These are phyloP conservation scores for Entoloma clypeatum DNA, from an alignment of 1,284 basidiomycete genomes.

Conservation along the genomic window DNA sequence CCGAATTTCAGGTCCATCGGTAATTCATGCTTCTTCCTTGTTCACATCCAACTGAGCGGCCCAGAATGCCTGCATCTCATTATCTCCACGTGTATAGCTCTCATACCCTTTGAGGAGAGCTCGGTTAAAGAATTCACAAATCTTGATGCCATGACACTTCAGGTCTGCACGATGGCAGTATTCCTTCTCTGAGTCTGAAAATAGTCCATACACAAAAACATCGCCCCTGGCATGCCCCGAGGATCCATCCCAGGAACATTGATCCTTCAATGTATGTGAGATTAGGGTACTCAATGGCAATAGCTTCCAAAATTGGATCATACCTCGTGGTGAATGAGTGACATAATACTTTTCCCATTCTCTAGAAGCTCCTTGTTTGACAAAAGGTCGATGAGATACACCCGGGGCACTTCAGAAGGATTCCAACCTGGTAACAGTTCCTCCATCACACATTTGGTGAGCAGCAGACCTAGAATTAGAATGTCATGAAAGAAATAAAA, in stretches of 20 bases:
- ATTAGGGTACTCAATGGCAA: too few relatives aligned
- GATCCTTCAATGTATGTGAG: too few relatives aligned
- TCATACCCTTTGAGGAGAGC: background rate
- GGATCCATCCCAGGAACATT: slow-evolving; percentile 4
- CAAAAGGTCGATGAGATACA: too few relatives aligned
- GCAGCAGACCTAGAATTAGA: too few relatives aligned
- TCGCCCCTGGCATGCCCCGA: slow-evolving; percentile 1
- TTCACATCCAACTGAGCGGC: background rate
- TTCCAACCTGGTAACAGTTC: too few relatives aligned
- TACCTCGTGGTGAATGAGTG: too few relatives aligned
- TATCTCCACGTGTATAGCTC: background rate
- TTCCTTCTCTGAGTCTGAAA: background rate
- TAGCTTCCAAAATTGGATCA: too few relatives aligned
- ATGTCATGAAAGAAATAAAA: too few relatives aligned
- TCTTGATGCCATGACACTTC: slow-evolving; percentile 1
- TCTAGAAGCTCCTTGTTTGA: too few relatives aligned
- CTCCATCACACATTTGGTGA: too few relatives aligned
- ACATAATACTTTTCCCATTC: too few relatives aligned
- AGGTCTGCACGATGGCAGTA: background rate
- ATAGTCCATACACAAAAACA: background rate
- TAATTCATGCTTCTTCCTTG: background rate
- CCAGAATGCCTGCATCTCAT: slow-evolving; percentile 7
- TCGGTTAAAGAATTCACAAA: slow-evolving; percentile 2
- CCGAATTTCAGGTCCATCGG: slow-evolving; percentile 1
- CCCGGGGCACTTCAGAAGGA: too few relatives aligned